Base-by-base conservation (phyloP, 805 yeast genomes). In the Grigorovia jiainica region DNA sequence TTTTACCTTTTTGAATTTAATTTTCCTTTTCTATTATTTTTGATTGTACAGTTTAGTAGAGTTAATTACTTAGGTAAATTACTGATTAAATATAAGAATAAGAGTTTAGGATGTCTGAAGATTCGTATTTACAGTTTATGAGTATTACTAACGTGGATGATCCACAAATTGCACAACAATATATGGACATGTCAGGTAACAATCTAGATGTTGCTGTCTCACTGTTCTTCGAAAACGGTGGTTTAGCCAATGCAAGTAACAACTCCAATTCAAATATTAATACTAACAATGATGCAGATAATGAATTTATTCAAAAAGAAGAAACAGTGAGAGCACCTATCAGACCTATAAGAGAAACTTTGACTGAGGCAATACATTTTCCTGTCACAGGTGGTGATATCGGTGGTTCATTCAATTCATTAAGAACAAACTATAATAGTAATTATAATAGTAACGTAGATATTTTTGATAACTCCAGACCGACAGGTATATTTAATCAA, bases 161-260 rank as follows among this genome's bases (percentile, higher is more conserved):
- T 55, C 70, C 74, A 1, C 71, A 70, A 5, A 65, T 74, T 10
- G 97, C 97, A 1, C 66, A 70, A 41, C 86, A 81, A 50, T 92
- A 81, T 55, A 60, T 92, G 17, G 87, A 81, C 20, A 78, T 90
- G 66, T 73, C 90, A 4, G 87, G 81, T 39, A 77, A 78, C 36
- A 76, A 86, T 57, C 58, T 90, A 27, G 95, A 89, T 43, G 74
- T 78, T 17, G 97, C 98, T 0, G 84, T 92, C 7, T 77, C 87
- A 11, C 66, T 92, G 35, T 92, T 66, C 61, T 80, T 83, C 64
- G 97, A 92, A 50, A 73, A 72, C 49, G 79, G 79, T 21, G 62
- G 68, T 10, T 46, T 44, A 40, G 49, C 57, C 0, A 9, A 13
- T 17, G 4, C 55, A 46, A 21, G 37, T 47, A 23, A 37, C 30